Percentiles rank a stretch among this genome's conserved stretches.
Evolutionary conservation across 768 basidiomycete genomes (phyloP).

Genomic region (Piloderma croceum): DNA sequence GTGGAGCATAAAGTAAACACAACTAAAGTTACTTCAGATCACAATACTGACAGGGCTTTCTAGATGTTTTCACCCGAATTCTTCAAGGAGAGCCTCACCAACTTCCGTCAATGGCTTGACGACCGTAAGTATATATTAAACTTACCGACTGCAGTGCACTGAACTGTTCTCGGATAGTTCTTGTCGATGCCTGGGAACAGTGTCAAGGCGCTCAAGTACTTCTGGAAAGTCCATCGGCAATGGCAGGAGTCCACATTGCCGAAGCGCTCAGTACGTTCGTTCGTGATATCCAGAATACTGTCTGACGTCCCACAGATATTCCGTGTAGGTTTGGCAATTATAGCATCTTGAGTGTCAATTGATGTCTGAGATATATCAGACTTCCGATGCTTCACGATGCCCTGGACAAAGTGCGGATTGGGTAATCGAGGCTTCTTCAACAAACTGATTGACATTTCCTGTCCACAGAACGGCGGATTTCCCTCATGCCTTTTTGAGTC

Average conservation of each 20-base stretch:
- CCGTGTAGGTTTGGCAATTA: too few relatives aligned
- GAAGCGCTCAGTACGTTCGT: constrained; percentile 46
- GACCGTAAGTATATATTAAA: constrained; percentile 41
- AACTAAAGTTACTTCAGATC: too few relatives aligned
- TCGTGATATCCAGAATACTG: neutral
- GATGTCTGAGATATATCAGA: too few relatives aligned
- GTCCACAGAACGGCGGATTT: constrained; percentile 57
- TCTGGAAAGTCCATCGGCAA: constrained; percentile 61
- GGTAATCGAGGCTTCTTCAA: too few relatives aligned
- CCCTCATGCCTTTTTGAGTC: constrained; percentile 59
- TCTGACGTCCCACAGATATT: constrained; percentile 32
- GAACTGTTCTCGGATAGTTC: constrained; percentile 35
- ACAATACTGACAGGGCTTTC: too few relatives aligned
- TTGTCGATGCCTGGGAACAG: constrained; percentile 55
- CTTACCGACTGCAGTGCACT: neutral
- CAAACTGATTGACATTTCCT: neutral
- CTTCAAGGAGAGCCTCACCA: constrained; percentile 55
- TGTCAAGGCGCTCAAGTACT: constrained; percentile 63
- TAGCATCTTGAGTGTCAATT: too few relatives aligned
- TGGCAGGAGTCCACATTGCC: constrained; percentile 70
- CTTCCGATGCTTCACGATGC: constrained; percentile 61
- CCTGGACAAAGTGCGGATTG: constrained; percentile 45
- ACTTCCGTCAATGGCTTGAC: constrained; percentile 64
- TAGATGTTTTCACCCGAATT: constrained; percentile 75
- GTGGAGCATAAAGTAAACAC: constrained; percentile 42